Evolutionary conservation across 192 early-diverging fungal genomes (phyloP), one percentile per base, ranked within the genome.

Genomic region (Coemansia sp.): DNA sequence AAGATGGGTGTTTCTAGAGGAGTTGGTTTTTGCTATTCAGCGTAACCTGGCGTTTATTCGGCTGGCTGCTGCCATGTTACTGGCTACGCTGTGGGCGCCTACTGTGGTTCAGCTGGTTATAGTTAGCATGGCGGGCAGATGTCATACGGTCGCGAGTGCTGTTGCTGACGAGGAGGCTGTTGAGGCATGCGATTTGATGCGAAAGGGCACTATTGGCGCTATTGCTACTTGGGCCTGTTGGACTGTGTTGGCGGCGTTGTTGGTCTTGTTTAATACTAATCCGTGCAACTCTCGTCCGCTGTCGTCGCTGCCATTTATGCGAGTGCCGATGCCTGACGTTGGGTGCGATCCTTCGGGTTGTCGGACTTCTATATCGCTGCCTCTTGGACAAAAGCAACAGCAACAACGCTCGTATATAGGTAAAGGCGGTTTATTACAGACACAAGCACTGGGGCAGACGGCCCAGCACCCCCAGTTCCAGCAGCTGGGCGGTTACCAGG

Each of bases 41-140:
- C 74, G 75, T 15, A 76, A 76, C 45, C 55, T 76, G 47, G 80
- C 68, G 24, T 55, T 69, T 27, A 65, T 82, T 35, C 64, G 80
- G 29, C 58, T 82, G 3, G 40, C 62, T 5, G 44, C 59, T 0
- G 49, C 80, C 4, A 43, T 70, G 12, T 11, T 65, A 2, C 49
- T 82, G n/a, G 65, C 74, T 1, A 38, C 71, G 12, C 16, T 67
- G 27, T 76, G 74, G 74, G 70, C 80, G 18, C 59, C 74, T 8
- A 45, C 59, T 0, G 55, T 76, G 4, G 59, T 82, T 1, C 74
- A 82, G 53, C 34, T 82, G 10, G 64, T 66, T 3, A 38, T 71
- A 34, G 71, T 70, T 40, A 55, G 71, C 4, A 52, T 76, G 11
- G 50, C 75, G 0, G 80, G 80, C 4, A 61, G 40, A 50, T 82